These are phyloP conservation scores for Leccinum broughii DNA, from an alignment of 768 basidiomycete species.

Conservation along the genomic window DNA sequence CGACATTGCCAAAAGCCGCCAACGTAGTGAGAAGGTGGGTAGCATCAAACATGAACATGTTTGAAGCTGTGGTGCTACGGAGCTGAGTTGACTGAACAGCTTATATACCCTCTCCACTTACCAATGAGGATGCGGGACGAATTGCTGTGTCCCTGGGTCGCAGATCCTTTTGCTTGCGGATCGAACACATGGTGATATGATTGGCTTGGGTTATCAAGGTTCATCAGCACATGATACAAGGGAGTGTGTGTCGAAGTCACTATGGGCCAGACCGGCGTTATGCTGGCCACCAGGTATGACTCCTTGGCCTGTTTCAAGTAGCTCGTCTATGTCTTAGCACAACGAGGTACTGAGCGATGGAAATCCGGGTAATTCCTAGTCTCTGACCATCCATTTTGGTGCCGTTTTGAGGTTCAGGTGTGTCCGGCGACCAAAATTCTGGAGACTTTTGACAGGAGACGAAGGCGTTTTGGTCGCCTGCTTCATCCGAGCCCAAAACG, in stretches of 20 bases:
- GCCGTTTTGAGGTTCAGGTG: no score
- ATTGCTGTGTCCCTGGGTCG: background rate
- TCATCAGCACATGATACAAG: background rate
- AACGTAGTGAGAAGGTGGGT: background rate
- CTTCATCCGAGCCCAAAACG: no score
- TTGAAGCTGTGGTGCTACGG: background rate
- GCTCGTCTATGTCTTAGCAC: no score
- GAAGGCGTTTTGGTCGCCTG: no score
- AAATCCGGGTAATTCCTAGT: no score
- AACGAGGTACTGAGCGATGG: no score
- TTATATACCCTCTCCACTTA: background rate
- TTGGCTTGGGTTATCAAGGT: background rate
- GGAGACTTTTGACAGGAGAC: no score
- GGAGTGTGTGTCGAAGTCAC: background rate
- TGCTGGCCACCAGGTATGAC: no score
- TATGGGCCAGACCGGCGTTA: no score
- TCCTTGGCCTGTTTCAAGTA: no score
- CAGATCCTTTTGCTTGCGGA: background rate
- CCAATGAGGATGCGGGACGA: background rate
- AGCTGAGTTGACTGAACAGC: background rate
- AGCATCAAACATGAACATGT: conserved; percentile 12
- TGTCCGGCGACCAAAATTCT: no score
- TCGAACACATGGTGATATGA: background rate
- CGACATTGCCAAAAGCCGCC: background rate
- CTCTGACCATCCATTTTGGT: no score